Evolutionary conservation across 345 rosid species (phyloP).

Genomic region (Brassica incana): DNA sequence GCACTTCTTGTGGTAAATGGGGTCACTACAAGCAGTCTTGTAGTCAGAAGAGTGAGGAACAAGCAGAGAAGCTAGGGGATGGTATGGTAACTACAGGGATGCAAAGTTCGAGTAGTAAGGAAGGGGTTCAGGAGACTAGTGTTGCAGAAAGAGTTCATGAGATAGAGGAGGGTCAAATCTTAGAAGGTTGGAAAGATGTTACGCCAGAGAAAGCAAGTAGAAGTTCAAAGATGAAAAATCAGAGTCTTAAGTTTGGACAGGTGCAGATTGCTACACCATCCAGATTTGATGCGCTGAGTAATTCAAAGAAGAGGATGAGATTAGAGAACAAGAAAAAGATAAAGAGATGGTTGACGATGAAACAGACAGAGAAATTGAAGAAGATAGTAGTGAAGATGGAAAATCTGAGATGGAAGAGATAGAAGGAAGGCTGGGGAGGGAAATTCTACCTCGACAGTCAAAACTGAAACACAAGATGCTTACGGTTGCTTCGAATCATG

Average conservation of each 20-base stretch:
- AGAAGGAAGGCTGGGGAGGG: background rate
- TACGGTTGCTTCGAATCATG: background rate
- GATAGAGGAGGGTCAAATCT: background rate
- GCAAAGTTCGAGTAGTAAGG: too few relatives aligned
- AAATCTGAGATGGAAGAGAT: background rate
- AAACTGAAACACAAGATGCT: background rate
- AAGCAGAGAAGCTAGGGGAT: too few relatives aligned
- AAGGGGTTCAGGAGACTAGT: too few relatives aligned
- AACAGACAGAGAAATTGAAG: background rate
- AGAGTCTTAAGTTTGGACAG: background rate
- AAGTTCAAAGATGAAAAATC: too few relatives aligned
- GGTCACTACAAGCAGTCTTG: background rate
- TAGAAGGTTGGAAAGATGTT: background rate
- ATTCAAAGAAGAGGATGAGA: too few relatives aligned
- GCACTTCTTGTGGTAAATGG: background rate
- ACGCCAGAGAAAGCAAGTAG: background rate
- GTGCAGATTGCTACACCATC: background rate
- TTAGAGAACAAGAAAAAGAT: background rate
- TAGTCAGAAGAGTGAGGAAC: background rate
- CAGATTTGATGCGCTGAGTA: background rate
- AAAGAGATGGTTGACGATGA: background rate
- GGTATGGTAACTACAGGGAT: too few relatives aligned
- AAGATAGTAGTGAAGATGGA: background rate
- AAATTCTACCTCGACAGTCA: background rate
- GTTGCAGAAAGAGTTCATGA: too few relatives aligned